Evolutionary conservation across 345 rosid genomes (phyloP).

Genomic region (Salix suchowensis): DNA sequence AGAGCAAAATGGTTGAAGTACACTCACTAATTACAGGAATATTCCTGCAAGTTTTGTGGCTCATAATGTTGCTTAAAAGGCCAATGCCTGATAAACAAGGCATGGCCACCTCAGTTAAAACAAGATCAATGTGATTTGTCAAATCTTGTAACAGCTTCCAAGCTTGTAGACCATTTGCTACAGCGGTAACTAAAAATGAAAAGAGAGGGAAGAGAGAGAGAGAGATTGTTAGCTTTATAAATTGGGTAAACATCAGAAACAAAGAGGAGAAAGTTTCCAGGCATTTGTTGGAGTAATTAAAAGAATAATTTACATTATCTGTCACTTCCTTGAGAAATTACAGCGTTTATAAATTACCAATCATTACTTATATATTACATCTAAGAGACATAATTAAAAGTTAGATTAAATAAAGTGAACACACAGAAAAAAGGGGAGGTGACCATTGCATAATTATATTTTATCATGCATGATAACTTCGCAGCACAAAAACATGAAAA

Average conservation of each 20-base stretch:
- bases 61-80: constrained; percentile 55
- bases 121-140: constrained; percentile 47
- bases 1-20: background rate
- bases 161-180: constrained; percentile 57
- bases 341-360: background rate
- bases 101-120: constrained; percentile 55
- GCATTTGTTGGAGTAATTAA: background rate
- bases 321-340: background rate
- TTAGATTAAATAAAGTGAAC: background rate
- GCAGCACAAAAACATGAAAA: background rate
- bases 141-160: constrained; percentile 53
- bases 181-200: constrained; percentile 38
- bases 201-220: background rate
- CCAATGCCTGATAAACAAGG: constrained; percentile 53
- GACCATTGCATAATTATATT: background rate
- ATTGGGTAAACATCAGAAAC: background rate
- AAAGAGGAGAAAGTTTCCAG: background rate
- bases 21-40: constrained; percentile 43
- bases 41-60: constrained; percentile 47
- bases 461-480: background rate
- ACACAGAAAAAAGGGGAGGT: background rate
- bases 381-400: background rate
- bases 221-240: background rate
- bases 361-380: background rate
- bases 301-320: background rate